Base-by-base conservation (phyloP, 176 grass and related monocot species). In the Puya raimondii region DNA sequence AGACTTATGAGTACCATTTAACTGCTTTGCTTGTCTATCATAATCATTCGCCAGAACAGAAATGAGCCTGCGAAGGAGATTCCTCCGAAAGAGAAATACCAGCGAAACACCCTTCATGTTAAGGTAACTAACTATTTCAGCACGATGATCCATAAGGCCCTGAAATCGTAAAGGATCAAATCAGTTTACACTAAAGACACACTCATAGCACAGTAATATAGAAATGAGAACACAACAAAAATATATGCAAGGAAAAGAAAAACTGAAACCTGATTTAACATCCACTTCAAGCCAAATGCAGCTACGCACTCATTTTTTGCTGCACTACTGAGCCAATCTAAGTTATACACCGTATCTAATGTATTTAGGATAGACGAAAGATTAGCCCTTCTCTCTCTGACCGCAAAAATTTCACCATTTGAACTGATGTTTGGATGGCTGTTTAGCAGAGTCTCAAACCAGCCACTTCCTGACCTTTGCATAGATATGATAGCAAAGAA, bases 381-480 rank as follows among this genome's bases (percentile, higher is more conserved):
- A 69, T 92, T 89, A 72, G 42, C 25, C 81, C 92, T 80, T 67
- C 88, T 91, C 63, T 87, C 63, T 47, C 66, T 11, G 66, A 50
- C 80, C 23, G 80, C 82, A 72, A 96, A 96, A 25, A 92, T 89
- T 80, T 96, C 92, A 0, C 92, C 92, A 16, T 96, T 91, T 65
- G 92, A 96, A 56, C 88, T 96, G 57, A 96, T 79, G 75, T 96
- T 96, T 33, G 92, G 88, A 47, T 96, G 92, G 56, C 92, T 96
- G 53, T 96, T 96, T 63, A 96, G 64, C 85, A 96, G 54, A n/a
- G 92, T 96, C 81, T 96, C 92, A 48, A 96, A 91, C 92, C 92
- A 96, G 49, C 92, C 92, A 67, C 92, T 96, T 66, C 92, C 92
- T 0, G 92, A 96, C 65, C 92, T 85, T 86, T 96, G 92, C 92